Evolutionary conservation across 306 rosid species (phyloP), one percentile per base, ranked within the genome.

Genomic region (Begonia masoniana): DNA sequence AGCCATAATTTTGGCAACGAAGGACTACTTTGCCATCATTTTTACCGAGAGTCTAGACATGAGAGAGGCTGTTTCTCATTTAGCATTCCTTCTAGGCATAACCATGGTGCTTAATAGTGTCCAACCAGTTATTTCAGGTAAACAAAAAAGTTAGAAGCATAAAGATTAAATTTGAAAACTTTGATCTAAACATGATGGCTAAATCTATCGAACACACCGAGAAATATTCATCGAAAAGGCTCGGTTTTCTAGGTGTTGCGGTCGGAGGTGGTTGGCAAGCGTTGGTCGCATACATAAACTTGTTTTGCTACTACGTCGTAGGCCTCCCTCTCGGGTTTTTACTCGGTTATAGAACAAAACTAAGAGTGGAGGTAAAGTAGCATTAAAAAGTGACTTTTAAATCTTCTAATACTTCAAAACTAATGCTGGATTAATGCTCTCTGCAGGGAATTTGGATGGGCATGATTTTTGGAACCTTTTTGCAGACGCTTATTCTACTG

Each of bases 181-280:
- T 45, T 45, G 15, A 45, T 45, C 13, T 45, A 4, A 10, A 45
- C 6, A 45, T 10, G 10, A 2, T 5, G 59, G 6, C 19, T 14
- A 12, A 16, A 48, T 52, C 36, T 11, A 23, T 5, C 15, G 14
- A 16, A 49, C 15, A 45, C 10, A 53, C 8, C 39, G 39, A 10
- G 9, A 50, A n/a, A 50, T 13, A 50, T 50, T 50, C 17, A 50
- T 50, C 17, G 10, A 17, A 50, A 50, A 50, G 1, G 11, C 24
- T 14, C 10, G 10, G 11, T 45, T 45, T 12, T 45, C 15, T n/a
- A 45, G 49, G 49, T 5, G 49, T 45, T 45, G 96, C 96, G 23
- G 79, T 87, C 13, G 96, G 96, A 76, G 96, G 96, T 63, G 94
- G 96, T 6, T 87, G 96, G 96, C 96, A 87, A 56, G 88, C 77